Evolutionary conservation across 2,329 filamentous ascomycete species (phyloP).

Genomic region (Penicillium italicum): DNA sequence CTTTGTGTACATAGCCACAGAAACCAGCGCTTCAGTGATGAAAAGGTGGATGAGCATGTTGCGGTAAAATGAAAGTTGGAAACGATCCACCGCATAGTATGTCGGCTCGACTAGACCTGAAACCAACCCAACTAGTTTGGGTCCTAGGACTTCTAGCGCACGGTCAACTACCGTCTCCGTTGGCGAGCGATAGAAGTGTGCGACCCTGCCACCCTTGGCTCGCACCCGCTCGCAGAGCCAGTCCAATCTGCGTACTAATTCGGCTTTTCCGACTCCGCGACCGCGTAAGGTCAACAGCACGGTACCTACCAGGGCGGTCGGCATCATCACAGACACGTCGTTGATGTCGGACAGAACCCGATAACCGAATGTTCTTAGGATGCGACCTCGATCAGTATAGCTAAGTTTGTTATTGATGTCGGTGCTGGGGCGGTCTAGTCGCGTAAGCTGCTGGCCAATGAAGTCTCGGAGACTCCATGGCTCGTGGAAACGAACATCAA

Average conservation of each 20-base stretch:
- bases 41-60: slow-evolving; percentile 99
- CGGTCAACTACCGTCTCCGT: slow-evolving; percentile 81
- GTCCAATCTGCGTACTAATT: slow-evolving; percentile 79
- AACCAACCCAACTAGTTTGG: slow-evolving; percentile 77
- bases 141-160: slow-evolving; percentile 85
- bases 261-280: slow-evolving; percentile 81
- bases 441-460: slow-evolving; percentile 69
- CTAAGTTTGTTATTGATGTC: slow-evolving; percentile 41
- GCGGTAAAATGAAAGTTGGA: slow-evolving; percentile 95
- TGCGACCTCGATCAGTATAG: slow-evolving; percentile 60
- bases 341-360: slow-evolving; percentile 93
- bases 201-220: slow-evolving; percentile 84
- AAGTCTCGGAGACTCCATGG: slow-evolving; percentile 88
- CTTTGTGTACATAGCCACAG: slow-evolving; percentile 81
- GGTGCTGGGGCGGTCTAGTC: slow-evolving; percentile 44
- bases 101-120: slow-evolving; percentile 82
- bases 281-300: slow-evolving; percentile 87
- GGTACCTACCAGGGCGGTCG: slow-evolving; percentile 90
- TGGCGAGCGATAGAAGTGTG: slow-evolving; percentile 80
- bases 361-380: slow-evolving; percentile 85
- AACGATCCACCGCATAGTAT: slow-evolving; percentile 90
- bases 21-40: slow-evolving; percentile 87
- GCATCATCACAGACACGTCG: slow-evolving; percentile 94
- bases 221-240: slow-evolving; percentile 82
- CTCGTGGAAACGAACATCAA: slow-evolving; percentile 94